Evolutionary conservation across 2,329 filamentous ascomycete genomes (phyloP), one percentile per base, ranked within the genome.

Genomic region (Chrysosporium keratinophilum): DNA sequence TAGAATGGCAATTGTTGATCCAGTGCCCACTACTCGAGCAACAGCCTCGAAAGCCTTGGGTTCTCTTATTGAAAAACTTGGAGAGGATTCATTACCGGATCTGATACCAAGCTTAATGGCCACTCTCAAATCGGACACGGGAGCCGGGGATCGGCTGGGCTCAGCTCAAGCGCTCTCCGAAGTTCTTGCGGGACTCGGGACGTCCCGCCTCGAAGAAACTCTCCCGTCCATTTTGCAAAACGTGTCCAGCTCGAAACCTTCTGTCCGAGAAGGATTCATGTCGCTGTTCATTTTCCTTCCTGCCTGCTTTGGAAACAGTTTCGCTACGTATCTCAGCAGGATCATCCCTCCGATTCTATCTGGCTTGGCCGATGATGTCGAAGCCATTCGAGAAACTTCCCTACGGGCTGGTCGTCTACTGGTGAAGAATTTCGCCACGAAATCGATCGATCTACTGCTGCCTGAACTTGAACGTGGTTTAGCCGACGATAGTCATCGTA

Each of bases 271-370:
- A 76, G 93, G 93, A 44, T 98, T 98, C 75, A 98, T 98, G 93
- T 96, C 93, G 6, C 79, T 98, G 40, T 98, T 98, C 73, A 97
- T 98, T 61, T 98, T 96, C 79, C 82, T 98, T 74, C 93, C 93
- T 11, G 93, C 95, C 51, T 98, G 93, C 73, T 98, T 98, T 64
- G 93, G 93, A 64, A 98, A 98, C 78, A 95, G 90, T 69, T 98
- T 98, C 65, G 86, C 93, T 62, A 89, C 88, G 66, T 98, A 98
- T 66, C 84, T 98, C 57, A 88, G 84, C 71, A 89, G 84, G 67
- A 95, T 98, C 64, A 95, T 98, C 62, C 94, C 93, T 15, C 87
- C 93, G 17, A 97, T 98, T 63, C 78, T 98, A 59, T 83, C 88
- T 59, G 94, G 94, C 63, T 78, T 98, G 68, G 94, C 93, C 34